Base-by-base conservation (phyloP, 2,329 filamentous ascomycete species). In the Colletotrichum sp. region DNA sequence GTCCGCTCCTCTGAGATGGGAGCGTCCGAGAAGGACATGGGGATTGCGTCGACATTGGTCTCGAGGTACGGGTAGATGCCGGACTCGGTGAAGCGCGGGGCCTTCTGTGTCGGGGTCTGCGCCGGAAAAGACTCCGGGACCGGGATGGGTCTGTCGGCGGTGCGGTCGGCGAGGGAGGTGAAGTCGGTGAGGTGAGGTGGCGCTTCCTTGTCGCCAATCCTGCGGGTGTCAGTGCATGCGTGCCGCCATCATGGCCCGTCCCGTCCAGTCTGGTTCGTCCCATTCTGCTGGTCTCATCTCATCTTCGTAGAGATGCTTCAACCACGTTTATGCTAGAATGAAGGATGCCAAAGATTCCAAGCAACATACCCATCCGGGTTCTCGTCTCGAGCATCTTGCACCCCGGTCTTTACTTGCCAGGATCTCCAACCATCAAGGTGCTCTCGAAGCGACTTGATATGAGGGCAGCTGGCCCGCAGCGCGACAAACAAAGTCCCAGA, bases 61-160 rank as follows among this genome's bases (percentile, higher is more conserved):
- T 94, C 91, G n/a, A 94, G 83, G 24, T 90, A 88, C 0, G 91
- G 90, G 78, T 93, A 93, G 21, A 93, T 86, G 1, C 90, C 90
- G 0, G 91, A 91, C 75, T 93, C 91, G 15, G 86, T 82, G 79
- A 89, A 92, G 4, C 91, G 88, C 28, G 88, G 86, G 72, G 80
- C 74, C 34, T 18, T 43, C 15, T 83, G 81, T 55, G 84, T 85
- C 1, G 87, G 85, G 0, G 86, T 85, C 68, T 85, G 82, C 0
- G 87, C 84, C 5, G 91, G 92, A 0, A 92, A 81, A 1, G 78
- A 75, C 3, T 82, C 72, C 0, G 91, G 91, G 24, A 91, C 83
- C 3, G 83, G 32, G 0, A 90, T 64, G 3, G 90, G 86, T 7
- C 83, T 79, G 79, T 92, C 90, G 34, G 89, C 89, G 6, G 83